A percentile compares a stretch with the other conserved stretches of the same genome.
Evolutionary conservation across 2,329 filamentous ascomycete genomes (phyloP).

Genomic region (Coniochaeta ligniaria): DNA sequence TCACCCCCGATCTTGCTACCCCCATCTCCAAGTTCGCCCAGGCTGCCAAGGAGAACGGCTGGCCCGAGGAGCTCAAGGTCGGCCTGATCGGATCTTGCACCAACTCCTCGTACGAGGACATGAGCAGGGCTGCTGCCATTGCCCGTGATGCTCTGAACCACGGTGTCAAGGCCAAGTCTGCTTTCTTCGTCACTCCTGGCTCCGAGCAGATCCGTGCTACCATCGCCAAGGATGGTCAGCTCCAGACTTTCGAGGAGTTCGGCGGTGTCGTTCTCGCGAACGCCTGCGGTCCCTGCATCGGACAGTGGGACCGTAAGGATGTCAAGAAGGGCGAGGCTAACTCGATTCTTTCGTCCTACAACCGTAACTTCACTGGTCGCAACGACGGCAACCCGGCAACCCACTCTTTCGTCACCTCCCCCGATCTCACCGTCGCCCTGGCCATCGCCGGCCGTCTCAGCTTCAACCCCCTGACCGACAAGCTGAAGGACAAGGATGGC

Average conservation of each 20-base stretch:
- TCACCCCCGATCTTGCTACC: constrained; percentile 95
- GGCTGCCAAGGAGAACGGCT: constrained; percentile 87
- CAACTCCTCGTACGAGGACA: constrained; percentile 81
- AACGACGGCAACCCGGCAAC: constrained; percentile 78
- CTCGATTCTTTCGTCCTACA: constrained; percentile 98
- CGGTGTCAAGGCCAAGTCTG: constrained; percentile 85
- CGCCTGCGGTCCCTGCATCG: constrained; percentile 87
- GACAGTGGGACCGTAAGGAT: constrained; percentile 90
- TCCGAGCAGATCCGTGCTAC: constrained; percentile 71
- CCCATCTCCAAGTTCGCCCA: constrained; percentile 97
- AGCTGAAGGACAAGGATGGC: constrained; percentile 88
- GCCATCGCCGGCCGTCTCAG: constrained; percentile 38
- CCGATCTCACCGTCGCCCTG: constrained; percentile 35
- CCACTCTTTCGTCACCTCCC: constrained; percentile 68
- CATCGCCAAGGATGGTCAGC: constrained; percentile 82
- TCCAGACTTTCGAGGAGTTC: constrained; percentile 93
- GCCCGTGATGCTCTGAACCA: constrained; percentile 85
- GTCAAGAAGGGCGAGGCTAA: constrained; percentile 94
- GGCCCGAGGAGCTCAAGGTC: constrained; percentile 95
- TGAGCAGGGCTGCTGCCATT: constrained; percentile 88
- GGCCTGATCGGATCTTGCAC: constrained; percentile 98
- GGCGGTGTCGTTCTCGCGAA: constrained; percentile 93
- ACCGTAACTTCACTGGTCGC: constrained; percentile 98
- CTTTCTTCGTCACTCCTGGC: constrained; percentile 93
- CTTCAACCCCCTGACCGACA: constrained; percentile 95